phyloP scores from a whole-genome alignment of 1,284 basidiomycete species.

The Mycosarcoma mackinlayi region DNA sequence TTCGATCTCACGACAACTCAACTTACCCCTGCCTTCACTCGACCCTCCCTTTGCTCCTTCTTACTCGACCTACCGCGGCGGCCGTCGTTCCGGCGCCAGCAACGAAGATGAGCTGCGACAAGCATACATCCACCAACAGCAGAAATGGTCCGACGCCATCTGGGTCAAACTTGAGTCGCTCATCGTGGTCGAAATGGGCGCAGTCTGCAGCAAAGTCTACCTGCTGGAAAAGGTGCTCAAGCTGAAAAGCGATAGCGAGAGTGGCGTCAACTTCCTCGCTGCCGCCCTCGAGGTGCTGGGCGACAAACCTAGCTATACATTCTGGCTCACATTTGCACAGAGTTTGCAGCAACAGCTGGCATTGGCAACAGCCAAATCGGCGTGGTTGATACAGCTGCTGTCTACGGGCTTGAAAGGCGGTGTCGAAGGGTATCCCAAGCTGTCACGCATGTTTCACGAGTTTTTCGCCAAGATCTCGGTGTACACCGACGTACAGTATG shows the following conservation, averaged over 20 bases:
- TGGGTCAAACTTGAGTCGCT: constrained; percentile 85
- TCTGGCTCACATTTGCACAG: constrained; percentile 83
- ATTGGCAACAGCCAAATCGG: constrained; percentile 79
- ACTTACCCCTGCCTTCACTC: constrained; percentile 49
- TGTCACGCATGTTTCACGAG: constrained; percentile 90
- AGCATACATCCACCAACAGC: constrained; percentile 75
- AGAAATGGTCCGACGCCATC: constrained; percentile 79
- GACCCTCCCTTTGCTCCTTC: neutral
- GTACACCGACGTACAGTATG: constrained; percentile 92
- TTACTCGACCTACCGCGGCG: constrained; percentile 27
- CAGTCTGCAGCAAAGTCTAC: constrained; percentile 81
- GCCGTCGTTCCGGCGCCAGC: constrained; percentile 71
- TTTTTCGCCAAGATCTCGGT: constrained; percentile 94
- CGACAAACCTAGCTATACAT: constrained; percentile 86
- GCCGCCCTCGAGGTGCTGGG: constrained; percentile 78
- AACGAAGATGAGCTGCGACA: constrained; percentile 81
- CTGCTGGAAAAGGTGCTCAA: constrained; percentile 91
- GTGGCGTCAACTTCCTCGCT: constrained; percentile 84
- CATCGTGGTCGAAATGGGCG: constrained; percentile 83
- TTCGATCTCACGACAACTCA: constrained; percentile 83
- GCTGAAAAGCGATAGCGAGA: constrained; percentile 75
- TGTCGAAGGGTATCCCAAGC: constrained; percentile 75
- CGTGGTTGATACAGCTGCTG: constrained; percentile 86
- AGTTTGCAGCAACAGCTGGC: constrained; percentile 74
- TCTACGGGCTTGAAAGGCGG: constrained; percentile 72